Evolutionary conservation across 2,329 filamentous ascomycete genomes (phyloP).

Genomic region (Penicillium janthinellum): DNA sequence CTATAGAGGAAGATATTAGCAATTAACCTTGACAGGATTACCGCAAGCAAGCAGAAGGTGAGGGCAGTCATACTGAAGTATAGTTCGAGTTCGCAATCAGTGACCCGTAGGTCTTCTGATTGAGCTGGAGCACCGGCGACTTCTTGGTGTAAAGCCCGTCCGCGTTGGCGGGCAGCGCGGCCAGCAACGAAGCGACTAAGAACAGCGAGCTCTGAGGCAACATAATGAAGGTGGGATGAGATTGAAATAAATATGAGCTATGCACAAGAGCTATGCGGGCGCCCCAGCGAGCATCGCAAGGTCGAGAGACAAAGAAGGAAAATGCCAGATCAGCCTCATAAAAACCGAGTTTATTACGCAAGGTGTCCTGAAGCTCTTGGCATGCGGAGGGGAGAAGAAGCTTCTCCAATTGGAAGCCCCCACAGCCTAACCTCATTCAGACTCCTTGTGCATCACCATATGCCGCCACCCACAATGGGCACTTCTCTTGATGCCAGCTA

Average conservation of each 20-base stretch:
- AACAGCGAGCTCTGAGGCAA: constrained; percentile 46
- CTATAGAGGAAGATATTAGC: constrained; percentile 31
- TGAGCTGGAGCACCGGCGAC: constrained; percentile 83
- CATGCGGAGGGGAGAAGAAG: constrained; percentile 30
- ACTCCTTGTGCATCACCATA: neutral
- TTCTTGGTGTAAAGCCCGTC: constrained; percentile 81
- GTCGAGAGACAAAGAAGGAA: neutral
- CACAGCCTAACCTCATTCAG: neutral
- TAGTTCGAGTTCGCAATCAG: constrained; percentile 88
- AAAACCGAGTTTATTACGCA: constrained; percentile 28
- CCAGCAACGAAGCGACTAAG: constrained; percentile 63
- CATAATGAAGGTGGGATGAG: constrained; percentile 27
- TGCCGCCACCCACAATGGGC: constrained; percentile 14
- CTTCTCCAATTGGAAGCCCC: constrained; percentile 21
- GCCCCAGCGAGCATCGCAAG: constrained; percentile 7
- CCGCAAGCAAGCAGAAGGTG: neutral
- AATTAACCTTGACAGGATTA: neutral
- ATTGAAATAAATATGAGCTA: neutral
- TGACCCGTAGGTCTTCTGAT: constrained; percentile 74
- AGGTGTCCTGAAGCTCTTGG: constrained; percentile 48
- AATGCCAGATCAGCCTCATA: neutral
- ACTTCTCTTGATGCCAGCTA: neutral
- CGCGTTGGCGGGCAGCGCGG: constrained; percentile 65
- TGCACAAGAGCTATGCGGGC: neutral
- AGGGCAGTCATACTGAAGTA: constrained; percentile 68